Evolutionary conservation across 2,329 filamentous ascomycete species (phyloP).

Genomic region (Ophiobolus disseminans): DNA sequence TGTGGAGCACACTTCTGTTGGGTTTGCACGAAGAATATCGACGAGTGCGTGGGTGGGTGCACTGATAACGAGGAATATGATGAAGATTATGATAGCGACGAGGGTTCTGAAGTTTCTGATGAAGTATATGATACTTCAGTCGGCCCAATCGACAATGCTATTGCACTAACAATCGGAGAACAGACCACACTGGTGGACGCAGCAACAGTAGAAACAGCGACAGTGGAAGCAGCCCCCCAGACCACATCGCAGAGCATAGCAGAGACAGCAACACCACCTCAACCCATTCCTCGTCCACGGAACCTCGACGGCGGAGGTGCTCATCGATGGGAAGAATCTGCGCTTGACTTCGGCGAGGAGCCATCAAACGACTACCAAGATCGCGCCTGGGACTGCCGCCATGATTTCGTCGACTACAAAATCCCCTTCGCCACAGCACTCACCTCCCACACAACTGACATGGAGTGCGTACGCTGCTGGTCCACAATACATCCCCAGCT

Average conservation of each 20-base stretch:
- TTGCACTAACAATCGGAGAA: not conserved
- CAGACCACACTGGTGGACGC: not conserved
- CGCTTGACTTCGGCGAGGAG: constrained; percentile 47
- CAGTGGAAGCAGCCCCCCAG: constrained; percentile 1
- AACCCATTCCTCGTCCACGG: constrained; percentile 9
- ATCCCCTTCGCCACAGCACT: constrained; percentile 24
- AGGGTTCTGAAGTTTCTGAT: constrained; percentile 31
- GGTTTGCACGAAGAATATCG: constrained; percentile 47
- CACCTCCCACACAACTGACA: constrained; percentile 1
- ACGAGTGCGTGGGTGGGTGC: constrained; percentile 39
- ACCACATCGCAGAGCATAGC: too few relatives aligned
- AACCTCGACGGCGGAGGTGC: constrained; percentile 47
- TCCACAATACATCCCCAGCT: constrained; percentile 31
- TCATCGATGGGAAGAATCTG: constrained; percentile 38
- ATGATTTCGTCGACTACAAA: constrained; percentile 27
- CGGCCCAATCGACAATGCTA: not conserved
- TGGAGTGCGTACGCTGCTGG: constrained; percentile 46
- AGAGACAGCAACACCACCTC: constrained; percentile 2
- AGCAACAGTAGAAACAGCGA: not conserved
- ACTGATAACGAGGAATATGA: constrained; percentile 28
- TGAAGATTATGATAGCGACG: constrained; percentile 31
- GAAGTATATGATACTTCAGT: constrained; percentile 9
- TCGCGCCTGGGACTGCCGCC: constrained; percentile 32
- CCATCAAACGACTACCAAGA: constrained; percentile 37
- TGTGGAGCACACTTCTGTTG: constrained; percentile 62